Percentiles rank a stretch among this genome's conserved stretches.
These are phyloP conservation scores for Vitis hybrid DNA, from an alignment of 177 flowering plant species.

Conservation along the genomic window DNA sequence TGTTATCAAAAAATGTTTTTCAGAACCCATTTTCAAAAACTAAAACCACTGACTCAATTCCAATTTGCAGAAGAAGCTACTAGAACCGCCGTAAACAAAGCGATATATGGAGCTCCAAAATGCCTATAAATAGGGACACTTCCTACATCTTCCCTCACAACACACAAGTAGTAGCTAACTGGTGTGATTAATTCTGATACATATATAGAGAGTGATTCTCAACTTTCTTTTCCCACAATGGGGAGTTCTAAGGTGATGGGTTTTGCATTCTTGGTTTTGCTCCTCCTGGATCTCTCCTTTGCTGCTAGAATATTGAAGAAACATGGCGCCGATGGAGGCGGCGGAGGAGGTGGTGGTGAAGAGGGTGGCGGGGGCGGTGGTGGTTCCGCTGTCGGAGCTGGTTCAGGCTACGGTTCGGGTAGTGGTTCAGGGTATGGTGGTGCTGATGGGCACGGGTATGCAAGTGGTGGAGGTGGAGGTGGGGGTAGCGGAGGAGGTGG, in stretches of 20 bases:
- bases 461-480: slow-evolving; percentile 12
- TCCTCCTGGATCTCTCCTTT: slow-evolving; percentile 29
- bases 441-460: slow-evolving; percentile 13
- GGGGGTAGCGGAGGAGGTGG: slow-evolving; percentile 20
- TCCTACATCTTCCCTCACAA: too few relatives aligned
- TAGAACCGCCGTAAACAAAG: too few relatives aligned
- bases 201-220: too few relatives aligned
- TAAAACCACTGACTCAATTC: too few relatives aligned
- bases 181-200: too few relatives aligned
- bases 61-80: too few relatives aligned
- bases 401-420: slow-evolving; percentile 26
- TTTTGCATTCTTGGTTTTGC: slow-evolving; percentile 30
- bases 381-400: slow-evolving; percentile 1
- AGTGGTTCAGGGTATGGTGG: slow-evolving; percentile 29
- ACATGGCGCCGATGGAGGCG: not conserved
- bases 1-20: too few relatives aligned
- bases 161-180: too few relatives aligned
- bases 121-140: too few relatives aligned
- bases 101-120: too few relatives aligned
- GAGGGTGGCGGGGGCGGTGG: slow-evolving; percentile 22
- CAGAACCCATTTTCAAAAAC: too few relatives aligned
- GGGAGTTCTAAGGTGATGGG: slow-evolving; percentile 25
- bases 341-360: slow-evolving; percentile 24
- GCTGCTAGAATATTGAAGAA: slow-evolving; percentile 23
- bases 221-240: slow-evolving; percentile 11